Base-by-base conservation (phyloP, 129 eudicot genomes). In the Kitagawia praeruptora region DNA sequence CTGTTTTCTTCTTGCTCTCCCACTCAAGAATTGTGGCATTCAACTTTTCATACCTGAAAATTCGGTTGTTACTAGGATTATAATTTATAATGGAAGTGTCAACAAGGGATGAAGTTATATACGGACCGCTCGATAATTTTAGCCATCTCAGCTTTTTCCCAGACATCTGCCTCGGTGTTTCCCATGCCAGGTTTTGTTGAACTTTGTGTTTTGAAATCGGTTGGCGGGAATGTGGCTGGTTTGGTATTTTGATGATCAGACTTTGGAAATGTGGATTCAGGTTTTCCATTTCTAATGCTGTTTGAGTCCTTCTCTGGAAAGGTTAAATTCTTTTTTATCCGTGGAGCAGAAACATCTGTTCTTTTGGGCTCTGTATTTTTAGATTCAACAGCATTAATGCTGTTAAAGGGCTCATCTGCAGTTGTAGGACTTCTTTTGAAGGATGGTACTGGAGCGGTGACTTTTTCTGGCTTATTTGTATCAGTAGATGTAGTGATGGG, bases 1-100 rank as follows among this genome's bases (percentile, higher is more conserved):
- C 90, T 37, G 46, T 23, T 84, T 84, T 91, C 88, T 91, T 94
- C 84, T 89, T 92, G 2, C 69, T 86, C 88, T 96, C 99, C 99
- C 99, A 96, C 78, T 87, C 85, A n/a, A 79, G 83, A 81, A 92
- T 90, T 70, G 82, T 89, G 42, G 86, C 87, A 75, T 74, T 86
- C 77, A 96, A 64, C 87, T 84, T 90, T 75, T 92, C 91, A 54
- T 86, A 88, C 92, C 99, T 96, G 81, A 40, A 84, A 58, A 4
- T 44, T 48, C 4, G 31, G 3, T 53, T 28, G 71, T 67, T 67
- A 34, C 41, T 31, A 42, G 48, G n/a, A 74, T 67, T 67, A 14
- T 46, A 46, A 45, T 41, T 67, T 67, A 14, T 46, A 46, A 45
- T 41, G 25, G 34, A 61, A 3, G 37, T n/a, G 15, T 61, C 6